Base-by-base conservation (phyloP, 2,329 filamentous ascomycete genomes). In the Microsporum canis region DNA sequence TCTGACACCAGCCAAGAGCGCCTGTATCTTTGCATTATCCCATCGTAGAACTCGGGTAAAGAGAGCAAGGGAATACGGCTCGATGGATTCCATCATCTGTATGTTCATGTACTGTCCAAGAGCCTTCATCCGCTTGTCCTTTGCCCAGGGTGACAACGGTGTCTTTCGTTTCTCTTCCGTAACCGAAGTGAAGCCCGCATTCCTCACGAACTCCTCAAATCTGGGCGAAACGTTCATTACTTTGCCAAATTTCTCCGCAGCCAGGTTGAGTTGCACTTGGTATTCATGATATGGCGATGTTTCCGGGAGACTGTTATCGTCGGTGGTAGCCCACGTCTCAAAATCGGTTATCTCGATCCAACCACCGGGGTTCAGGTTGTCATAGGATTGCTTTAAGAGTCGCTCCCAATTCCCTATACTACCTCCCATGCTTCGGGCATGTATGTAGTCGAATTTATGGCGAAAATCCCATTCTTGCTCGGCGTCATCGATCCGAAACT, bases 101-200 rank as follows among this genome's bases (percentile, higher is more conserved):
- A 66, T 60, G 29, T 61, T 62, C 62, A 68, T 63, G 45, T 62
- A 63, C 39, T 59, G 61, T 4, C 64, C 64, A 10, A 67, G 57
- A 29, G 60, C 59, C 38, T 65, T 67, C 14, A 61, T 39, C 10
- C 51, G 43, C 7, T 53, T 53, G 36, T 67, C 62, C 55, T 57
- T 39, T 17, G 64, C 60, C 64, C 65, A 67, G 5, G 71, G 65
- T 63, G 78, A 79, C 3, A 71, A 71, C 0, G 80, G 79, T 5
- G 23, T 49, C 41, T 61, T 63, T 14, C 43, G 47, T 17, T 43
- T 36, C 14, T 61, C 47, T 49, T 81, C 76, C 0, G 71, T 71
- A 0, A 84, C 75, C 56, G 80, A 76, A 10, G 73, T 70, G 61
- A 83, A 84, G 0, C 82, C 82, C 0, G 76, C 79, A 1, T 78